phyloP scores from a whole-genome alignment of 805 yeast species.

The Monosporozyma unispora region DNA sequence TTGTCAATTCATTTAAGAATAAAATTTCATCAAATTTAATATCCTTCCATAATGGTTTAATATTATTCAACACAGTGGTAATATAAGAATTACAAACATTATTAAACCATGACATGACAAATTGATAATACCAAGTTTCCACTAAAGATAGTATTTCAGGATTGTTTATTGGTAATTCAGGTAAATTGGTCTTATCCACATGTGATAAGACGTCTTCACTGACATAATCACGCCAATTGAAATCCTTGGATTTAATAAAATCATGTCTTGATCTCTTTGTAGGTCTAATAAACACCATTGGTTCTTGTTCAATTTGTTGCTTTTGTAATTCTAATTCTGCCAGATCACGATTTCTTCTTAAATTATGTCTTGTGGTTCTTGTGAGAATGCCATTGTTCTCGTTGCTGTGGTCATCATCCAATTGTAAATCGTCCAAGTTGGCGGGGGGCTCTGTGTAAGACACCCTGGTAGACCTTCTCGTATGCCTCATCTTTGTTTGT shows the following conservation, averaged over 20 bases:
- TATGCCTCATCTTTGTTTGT: not conserved
- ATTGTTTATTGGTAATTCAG: slow-evolving; percentile 4
- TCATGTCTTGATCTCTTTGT: not conserved
- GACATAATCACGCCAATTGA: slow-evolving; percentile 19
- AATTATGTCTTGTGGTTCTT: not conserved
- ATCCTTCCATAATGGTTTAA: slow-evolving; percentile 22
- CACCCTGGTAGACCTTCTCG: slow-evolving; percentile 7
- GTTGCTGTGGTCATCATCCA: not conserved
- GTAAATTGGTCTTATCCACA: slow-evolving; percentile 11
- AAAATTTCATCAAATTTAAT: slow-evolving; percentile 26
- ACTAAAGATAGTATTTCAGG: slow-evolving; percentile 8
- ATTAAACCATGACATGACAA: slow-evolving; percentile 28
- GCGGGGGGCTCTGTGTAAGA: slow-evolving; percentile 2
- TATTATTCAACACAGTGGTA: slow-evolving; percentile 3
- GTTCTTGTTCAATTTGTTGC: not conserved
- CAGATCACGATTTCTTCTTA: not conserved
- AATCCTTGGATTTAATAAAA: slow-evolving; percentile 2
- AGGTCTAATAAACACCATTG: not conserved
- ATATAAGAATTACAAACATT: slow-evolving; percentile 25
- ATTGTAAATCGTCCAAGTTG: not conserved
- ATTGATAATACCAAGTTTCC: slow-evolving; percentile 26
- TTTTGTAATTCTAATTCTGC: not conserved
- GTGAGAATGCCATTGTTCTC: not conserved
- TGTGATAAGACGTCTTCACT: slow-evolving; percentile 17
- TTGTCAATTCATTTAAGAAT: slow-evolving; percentile 8